phyloP scores from a whole-genome alignment of 768 basidiomycete species.

The Mycena haematopus region DNA sequence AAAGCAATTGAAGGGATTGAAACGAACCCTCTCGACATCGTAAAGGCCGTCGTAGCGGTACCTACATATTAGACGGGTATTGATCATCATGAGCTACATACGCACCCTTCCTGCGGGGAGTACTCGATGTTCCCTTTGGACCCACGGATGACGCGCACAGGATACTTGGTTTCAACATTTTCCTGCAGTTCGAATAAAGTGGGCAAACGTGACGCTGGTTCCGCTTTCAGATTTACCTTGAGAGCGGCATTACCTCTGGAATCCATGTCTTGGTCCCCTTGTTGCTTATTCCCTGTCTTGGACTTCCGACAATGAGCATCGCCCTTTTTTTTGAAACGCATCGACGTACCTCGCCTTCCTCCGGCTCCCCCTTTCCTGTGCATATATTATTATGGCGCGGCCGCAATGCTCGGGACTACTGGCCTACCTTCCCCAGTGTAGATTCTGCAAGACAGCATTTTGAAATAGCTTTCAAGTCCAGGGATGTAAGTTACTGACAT shows the following conservation, averaged over 20 bases:
- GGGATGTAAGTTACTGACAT: constrained; percentile 2
- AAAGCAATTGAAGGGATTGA: background rate
- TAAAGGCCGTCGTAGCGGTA: constrained; percentile 32
- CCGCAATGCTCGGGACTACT: background rate
- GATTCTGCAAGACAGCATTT: constrained; percentile 11
- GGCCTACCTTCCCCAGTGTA: constrained; percentile 29
- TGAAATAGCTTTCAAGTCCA: background rate
- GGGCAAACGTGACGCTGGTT: background rate
- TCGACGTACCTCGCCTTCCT: constrained; percentile 7
- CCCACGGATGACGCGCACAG: constrained; percentile 28
- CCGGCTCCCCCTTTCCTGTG: constrained; percentile 23
- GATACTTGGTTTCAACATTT: background rate
- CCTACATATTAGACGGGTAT: background rate
- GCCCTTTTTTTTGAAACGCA: too few species aligned
- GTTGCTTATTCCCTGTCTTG: constrained; percentile 17
- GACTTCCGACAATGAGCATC: background rate
- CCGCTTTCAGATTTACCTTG: background rate
- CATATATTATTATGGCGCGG: background rate
- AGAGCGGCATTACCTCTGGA: constrained; percentile 22
- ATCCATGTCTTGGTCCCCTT: constrained; percentile 21
- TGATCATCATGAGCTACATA: background rate
- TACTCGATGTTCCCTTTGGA: constrained; percentile 20
- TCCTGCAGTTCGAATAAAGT: background rate
- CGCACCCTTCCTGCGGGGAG: constrained; percentile 19
- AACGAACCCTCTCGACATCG: constrained; percentile 11